These are phyloP conservation scores for Podospora didyma DNA, from an alignment of 495 filamentous ascomycete genomes.

Conservation along the genomic window DNA sequence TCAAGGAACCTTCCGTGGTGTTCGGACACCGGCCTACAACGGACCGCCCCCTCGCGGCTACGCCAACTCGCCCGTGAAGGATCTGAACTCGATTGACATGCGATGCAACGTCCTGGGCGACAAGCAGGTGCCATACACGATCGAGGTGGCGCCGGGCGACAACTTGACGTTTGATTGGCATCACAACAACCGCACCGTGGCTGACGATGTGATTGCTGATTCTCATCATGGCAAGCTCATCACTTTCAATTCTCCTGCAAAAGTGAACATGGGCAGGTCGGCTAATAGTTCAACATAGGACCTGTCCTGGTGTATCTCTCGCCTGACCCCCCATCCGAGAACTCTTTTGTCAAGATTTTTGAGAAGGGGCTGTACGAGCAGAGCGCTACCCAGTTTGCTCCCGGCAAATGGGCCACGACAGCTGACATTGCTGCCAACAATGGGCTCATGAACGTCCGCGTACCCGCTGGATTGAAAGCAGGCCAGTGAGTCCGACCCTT, in stretches of 20 bases:
- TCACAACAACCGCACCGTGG: conserved; percentile 29
- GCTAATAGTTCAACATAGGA: conserved; percentile 10
- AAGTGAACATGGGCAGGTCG: neutral
- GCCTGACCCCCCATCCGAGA: conserved; percentile 36
- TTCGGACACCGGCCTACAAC: conserved; percentile 39
- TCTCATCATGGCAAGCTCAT: conserved; percentile 35
- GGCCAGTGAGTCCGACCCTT: conserved; percentile 30
- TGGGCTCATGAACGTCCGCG: conserved; percentile 39
- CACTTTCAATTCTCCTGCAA: neutral
- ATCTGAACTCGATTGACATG: conserved; percentile 39
- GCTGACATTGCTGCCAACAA: conserved; percentile 36
- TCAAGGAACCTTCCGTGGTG: conserved; percentile 36
- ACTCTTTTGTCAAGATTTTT: conserved; percentile 47
- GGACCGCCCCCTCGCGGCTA: conserved; percentile 36
- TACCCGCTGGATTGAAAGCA: conserved; percentile 38
- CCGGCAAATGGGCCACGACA: conserved; percentile 38
- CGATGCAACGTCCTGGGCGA: conserved; percentile 44
- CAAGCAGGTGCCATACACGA: conserved; percentile 32
- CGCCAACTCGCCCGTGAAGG: conserved; percentile 41
- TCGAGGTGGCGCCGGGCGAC: conserved; percentile 41
- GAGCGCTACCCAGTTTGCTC: conserved; percentile 11
- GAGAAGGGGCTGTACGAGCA: conserved; percentile 39
- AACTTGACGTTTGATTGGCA: conserved; percentile 42
- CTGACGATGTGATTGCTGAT: conserved; percentile 41
- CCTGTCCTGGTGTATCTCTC: conserved; percentile 45